Evolutionary conservation across 2,329 filamentous ascomycete genomes (phyloP).

Genomic region (Fusarium chlamydosporum): DNA sequence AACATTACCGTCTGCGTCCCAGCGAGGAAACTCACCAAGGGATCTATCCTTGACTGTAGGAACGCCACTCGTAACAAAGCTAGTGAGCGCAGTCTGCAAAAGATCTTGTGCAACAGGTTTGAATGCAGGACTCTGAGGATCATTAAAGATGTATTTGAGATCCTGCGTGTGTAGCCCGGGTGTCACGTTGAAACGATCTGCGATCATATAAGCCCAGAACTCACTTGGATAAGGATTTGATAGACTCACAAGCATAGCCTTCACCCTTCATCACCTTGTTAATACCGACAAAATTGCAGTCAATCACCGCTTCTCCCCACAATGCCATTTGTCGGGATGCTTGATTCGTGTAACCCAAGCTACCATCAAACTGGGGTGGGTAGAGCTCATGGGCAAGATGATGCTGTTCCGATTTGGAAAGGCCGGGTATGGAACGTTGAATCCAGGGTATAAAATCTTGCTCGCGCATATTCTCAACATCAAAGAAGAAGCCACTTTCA

Average conservation of each 20-base stretch:
- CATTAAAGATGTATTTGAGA: conserved; percentile 5
- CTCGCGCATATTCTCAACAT: not conserved
- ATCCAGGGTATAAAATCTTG: not conserved
- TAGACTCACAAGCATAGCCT: not conserved
- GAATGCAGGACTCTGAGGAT: not conserved
- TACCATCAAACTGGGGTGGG: not conserved
- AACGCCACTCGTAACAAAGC: not conserved
- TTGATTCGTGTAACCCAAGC: not conserved
- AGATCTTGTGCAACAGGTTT: not conserved
- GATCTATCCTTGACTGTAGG: not conserved
- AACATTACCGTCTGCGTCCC: not conserved
- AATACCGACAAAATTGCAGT: not conserved
- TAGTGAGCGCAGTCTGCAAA: not conserved
- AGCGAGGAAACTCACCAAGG: not conserved
- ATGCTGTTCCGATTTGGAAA: not conserved
- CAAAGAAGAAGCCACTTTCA: conserved; percentile 10
- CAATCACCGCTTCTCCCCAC: not conserved
- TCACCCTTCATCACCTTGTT: not conserved
- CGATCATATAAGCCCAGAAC: too few species aligned
- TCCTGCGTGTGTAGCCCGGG: not conserved
- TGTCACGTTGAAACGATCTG: not conserved
- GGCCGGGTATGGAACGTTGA: not conserved
- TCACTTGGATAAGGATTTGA: too few species aligned
- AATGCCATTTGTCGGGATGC: conserved; percentile 3
- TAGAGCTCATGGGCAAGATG: not conserved